Base-by-base conservation (phyloP, 1,284 basidiomycete genomes). In the Schizophyllum amplum region DNA sequence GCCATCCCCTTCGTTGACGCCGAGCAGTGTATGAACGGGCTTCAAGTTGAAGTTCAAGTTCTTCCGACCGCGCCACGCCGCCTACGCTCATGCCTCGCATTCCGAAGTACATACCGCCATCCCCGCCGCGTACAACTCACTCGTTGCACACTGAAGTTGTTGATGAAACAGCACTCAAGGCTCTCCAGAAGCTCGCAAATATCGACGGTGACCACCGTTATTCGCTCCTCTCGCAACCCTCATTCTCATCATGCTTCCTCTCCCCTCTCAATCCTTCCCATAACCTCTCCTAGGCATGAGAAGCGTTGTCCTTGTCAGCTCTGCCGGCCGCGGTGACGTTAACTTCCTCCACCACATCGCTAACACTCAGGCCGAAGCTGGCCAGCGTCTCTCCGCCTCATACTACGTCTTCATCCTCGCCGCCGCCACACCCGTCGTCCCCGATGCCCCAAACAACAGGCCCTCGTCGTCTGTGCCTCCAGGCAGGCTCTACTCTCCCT, bases 61-160 rank as follows among this genome's bases (percentile, higher is more conserved):
- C n/a, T 17, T 42, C 33, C 11, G 33, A 9, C 11, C 17, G 33
- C 7, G 13, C 17, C 33, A 42, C 7, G 6, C 5, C 11, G 13
- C 11, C 11, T 9, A 42, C 3, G 2, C 33, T 17, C 13, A 42
- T 42, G 7, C 17, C 7, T 42, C 33, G 33, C 33, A 9, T 4
- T 3, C 7, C 13, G 33, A 42, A 9, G 33, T 42, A 9, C 33
- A 9, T n/a, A 9, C 33, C 33, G 17, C 33, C 33, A 13, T 9
- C 33, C 17, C 59, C 67, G 1, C 69, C 58, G 13, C 75, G 79
- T 24, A 84, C 83, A 1, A 68, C 88, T 21, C 81, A 80, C 49
- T 80, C 81, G 60, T 75, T 88, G 4, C 78, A 83, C 7, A 72
- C 78, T 27, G 81, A 87, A 63, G 84, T 84, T 11, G 82, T 85